These are phyloP conservation scores for Penicillium paneum DNA, from an alignment of 2,329 filamentous ascomycete genomes.

Conservation along the genomic window DNA sequence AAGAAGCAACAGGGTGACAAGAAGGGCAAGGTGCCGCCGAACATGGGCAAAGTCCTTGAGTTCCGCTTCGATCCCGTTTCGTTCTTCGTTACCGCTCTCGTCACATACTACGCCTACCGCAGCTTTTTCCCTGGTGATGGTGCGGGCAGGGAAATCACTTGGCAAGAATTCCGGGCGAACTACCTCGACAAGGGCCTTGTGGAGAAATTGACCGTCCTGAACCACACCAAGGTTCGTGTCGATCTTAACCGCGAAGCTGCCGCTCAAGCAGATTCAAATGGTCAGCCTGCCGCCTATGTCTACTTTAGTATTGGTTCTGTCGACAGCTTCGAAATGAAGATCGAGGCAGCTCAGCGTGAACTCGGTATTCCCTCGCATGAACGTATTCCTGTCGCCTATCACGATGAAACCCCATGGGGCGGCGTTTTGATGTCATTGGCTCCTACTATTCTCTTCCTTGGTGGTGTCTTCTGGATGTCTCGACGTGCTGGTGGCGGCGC, in stretches of 20 bases:
- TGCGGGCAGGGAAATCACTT: slow-evolving; percentile 78
- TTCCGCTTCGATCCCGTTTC: slow-evolving; percentile 55
- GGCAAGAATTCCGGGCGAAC: slow-evolving; percentile 91
- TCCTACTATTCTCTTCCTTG: slow-evolving; percentile 82
- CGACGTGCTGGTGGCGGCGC: slow-evolving; percentile 69
- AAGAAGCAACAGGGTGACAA: slow-evolving; percentile 27
- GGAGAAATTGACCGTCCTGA: slow-evolving; percentile 81
- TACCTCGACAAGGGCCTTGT: slow-evolving; percentile 96
- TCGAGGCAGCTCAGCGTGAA: slow-evolving; percentile 85
- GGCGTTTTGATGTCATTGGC: slow-evolving; percentile 75
- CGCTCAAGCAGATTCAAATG: slow-evolving; percentile 66
- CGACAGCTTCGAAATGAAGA: slow-evolving; percentile 82
- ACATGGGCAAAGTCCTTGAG: slow-evolving; percentile 41
- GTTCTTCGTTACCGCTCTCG: slow-evolving; percentile 56
- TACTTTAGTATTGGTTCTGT: slow-evolving; percentile 95
- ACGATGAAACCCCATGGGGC: slow-evolving; percentile 69
- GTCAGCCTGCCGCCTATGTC: slow-evolving; percentile 71
- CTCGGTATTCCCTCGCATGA: slow-evolving; percentile 82
- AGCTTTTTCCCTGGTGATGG: slow-evolving; percentile 65
- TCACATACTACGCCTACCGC: slow-evolving; percentile 62
- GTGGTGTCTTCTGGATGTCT: slow-evolving; percentile 74
- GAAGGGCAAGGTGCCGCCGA: slow-evolving; percentile 27
- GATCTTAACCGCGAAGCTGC: slow-evolving; percentile 74
- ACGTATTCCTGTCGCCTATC: slow-evolving; percentile 88
- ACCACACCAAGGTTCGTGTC: slow-evolving; percentile 74